These are phyloP conservation scores for Ananas comosus DNA, from an alignment of 176 grass and related monocot species.

Conservation along the genomic window DNA sequence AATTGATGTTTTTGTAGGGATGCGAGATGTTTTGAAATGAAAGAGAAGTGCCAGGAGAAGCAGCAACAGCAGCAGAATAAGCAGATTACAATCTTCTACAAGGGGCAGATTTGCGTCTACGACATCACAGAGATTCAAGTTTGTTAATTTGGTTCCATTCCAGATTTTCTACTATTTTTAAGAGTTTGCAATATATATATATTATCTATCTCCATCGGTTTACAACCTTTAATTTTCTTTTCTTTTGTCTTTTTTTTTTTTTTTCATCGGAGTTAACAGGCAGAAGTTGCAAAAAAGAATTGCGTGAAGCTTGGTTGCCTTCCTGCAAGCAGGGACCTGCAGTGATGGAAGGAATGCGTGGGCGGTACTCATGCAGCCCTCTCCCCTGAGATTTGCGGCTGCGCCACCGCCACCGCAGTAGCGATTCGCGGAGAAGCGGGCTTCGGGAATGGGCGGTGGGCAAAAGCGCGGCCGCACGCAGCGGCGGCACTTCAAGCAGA, in stretches of 20 bases:
- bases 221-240: background rate
- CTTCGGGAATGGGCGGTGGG: slow-evolving; percentile 53
- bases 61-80: slow-evolving; percentile 6
- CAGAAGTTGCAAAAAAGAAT: slow-evolving; percentile 11
- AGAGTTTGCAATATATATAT: background rate
- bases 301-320: slow-evolving; percentile 10
- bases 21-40: no score
- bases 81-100: slow-evolving; percentile 20
- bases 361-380: slow-evolving; percentile 30
- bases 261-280: slow-evolving; percentile 25
- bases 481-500: slow-evolving; percentile 93
- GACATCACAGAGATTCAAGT: slow-evolving; percentile 26
- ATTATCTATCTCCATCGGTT: background rate
- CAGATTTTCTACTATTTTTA: background rate
- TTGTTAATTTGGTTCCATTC: background rate
- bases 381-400: background rate
- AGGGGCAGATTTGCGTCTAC: slow-evolving; percentile 21
- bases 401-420: background rate
- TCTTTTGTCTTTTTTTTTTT: no score
- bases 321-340: slow-evolving; percentile 53
- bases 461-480: slow-evolving; percentile 95
- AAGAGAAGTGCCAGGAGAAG: background rate
- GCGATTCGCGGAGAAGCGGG: background rate
- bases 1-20: no score
- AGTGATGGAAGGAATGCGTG: slow-evolving; percentile 13